Base-by-base conservation (phyloP, 1,284 basidiomycete species). In the Ceratobasidium sp. region DNA sequence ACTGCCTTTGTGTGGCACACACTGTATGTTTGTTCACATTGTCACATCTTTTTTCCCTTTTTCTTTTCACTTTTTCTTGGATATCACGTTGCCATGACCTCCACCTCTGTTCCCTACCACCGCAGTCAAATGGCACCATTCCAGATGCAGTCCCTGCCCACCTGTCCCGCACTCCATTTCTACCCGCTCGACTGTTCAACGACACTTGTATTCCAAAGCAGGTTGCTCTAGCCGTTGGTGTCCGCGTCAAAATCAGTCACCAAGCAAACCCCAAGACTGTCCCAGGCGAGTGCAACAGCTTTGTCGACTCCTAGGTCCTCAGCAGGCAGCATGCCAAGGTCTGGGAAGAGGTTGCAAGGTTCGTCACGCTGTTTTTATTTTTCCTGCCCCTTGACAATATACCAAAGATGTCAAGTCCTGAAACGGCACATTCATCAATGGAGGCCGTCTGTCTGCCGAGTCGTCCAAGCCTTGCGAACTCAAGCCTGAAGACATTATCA, bases 401-500 rank as follows among this genome's bases (percentile, higher is more conserved):
- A 99, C 99, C 89, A 98, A 96, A 85, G 98, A 99, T 84, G 95
- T 99, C 83, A 98, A 98, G 87, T 97, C 95, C 79, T 97, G 96
- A 0, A 99, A 99, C 81, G 97, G 97, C 4, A 99, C 98, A 7
- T 99, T 99, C 84, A 97, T 99, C 85, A 99, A 99, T 81, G 93
- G 95, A 76, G 96, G 98, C 80, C 90, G 97, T 62, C 90, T 99
- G 60, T 96, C 94, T 79, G 89, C 90, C 0, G 97, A 99, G 85
- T 94, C 94, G 35, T 96, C 94, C 0, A 95, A 98, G 46, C 95
- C 96, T 0, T 97, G 92, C 81, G 96, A 98, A 85, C 90, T 99
- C 57, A 97, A 98, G 87, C 93, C 91, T 64, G 97, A 98, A 82
- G 97, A 99, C 83, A 93, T 97, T 80, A 92, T 96, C 79, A 97